Percentiles rank a stretch among this genome's conserved stretches.
phyloP scores from a whole-genome alignment of 495 filamentous ascomycete species.

The Lophiostoma macrostomum region DNA sequence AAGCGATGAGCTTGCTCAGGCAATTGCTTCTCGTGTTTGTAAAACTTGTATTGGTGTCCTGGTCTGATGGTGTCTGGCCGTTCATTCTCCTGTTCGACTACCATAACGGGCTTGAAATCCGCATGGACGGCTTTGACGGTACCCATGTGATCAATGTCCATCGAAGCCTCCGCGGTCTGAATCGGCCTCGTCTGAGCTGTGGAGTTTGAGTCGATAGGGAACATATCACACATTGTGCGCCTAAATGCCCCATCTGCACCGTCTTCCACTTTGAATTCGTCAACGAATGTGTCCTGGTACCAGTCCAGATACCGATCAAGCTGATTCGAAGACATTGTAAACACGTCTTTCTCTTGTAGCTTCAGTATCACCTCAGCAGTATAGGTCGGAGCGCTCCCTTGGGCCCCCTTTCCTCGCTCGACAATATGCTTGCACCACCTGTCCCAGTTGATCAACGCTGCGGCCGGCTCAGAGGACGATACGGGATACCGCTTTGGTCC shows the following conservation, averaged over 20 bases:
- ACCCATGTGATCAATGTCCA: slow-evolving; percentile 23
- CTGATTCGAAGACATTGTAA: slow-evolving; percentile 63
- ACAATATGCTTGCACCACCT: slow-evolving; percentile 52
- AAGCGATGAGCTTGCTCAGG: slow-evolving; percentile 53
- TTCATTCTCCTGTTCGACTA: slow-evolving; percentile 26
- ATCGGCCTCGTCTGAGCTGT: neutral
- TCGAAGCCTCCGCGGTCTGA: neutral
- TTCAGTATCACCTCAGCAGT: slow-evolving; percentile 33
- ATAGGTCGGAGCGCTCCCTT: slow-evolving; percentile 1
- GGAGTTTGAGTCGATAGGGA: slow-evolving; percentile 41
- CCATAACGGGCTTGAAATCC: slow-evolving; percentile 33
- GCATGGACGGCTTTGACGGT: slow-evolving; percentile 44
- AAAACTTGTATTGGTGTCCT: slow-evolving; percentile 57
- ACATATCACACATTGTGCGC: slow-evolving; percentile 50
- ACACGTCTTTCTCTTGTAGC: slow-evolving; percentile 64
- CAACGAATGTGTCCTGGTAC: slow-evolving; percentile 75
- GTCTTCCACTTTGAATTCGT: slow-evolving; percentile 12
- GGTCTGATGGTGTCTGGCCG: slow-evolving; percentile 43
- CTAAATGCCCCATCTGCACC: slow-evolving; percentile 32
- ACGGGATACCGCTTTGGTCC: slow-evolving; percentile 54
- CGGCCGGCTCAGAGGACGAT: slow-evolving; percentile 57
- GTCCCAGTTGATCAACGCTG: slow-evolving; percentile 65
- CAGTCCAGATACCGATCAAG: slow-evolving; percentile 85
- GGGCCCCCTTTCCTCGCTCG: neutral
- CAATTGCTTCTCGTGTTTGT: slow-evolving; percentile 56